Base-by-base conservation (phyloP, 2,329 filamentous ascomycete genomes). In the Aureobasidium subglaciale region DNA sequence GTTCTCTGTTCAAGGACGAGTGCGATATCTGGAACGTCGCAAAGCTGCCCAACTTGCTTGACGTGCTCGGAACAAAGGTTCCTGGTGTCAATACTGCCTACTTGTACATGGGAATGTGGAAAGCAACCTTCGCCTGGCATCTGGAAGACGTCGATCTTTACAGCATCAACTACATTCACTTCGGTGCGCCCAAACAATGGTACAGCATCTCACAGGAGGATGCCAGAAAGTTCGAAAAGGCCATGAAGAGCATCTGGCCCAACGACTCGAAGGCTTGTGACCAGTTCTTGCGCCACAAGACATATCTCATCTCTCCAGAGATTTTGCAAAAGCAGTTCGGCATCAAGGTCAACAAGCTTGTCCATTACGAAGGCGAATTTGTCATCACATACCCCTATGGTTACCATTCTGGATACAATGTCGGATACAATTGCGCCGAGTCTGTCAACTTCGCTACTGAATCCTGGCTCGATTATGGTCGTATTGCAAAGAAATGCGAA, bases 121-220 rank as follows among this genome's bases (percentile, higher is more conserved):
- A 97, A 71, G 92, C 93, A 11, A 97, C 93, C 0, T 99, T 99
- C 69, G 93, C 93, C 8, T 99, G 93, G 93, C 93, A 99, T 79
- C 75, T 99, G 53, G 93, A 99, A 69, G 93, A 99, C 68, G 92
- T 99, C 38, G 93, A 99, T 74, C 81, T 99, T 4, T 99, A 99
- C 82, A 97, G 91, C 70, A 99, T 99, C 79, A 99, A 99, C 74
- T 99, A 96, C 70, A 90, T 99, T 58, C 93, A 99, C 67, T 99
- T 99, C 69, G 93, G 93, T 55, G 93, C 93, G 1, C 93, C 93
- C 0, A 99, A 99, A 73, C 93, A 99, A 70, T 99, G 93, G 93
- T 99, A 99, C 74, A 96, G 91, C 71, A 97, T 99, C 62, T 96
- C 92, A 0, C 95, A 97, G 70, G 88, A 88, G 61, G 93, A 99